Evolutionary conservation across 179 eudicot genomes (phyloP), one percentile per base, ranked within the genome.

Genomic region (Silene noctiflora): DNA sequence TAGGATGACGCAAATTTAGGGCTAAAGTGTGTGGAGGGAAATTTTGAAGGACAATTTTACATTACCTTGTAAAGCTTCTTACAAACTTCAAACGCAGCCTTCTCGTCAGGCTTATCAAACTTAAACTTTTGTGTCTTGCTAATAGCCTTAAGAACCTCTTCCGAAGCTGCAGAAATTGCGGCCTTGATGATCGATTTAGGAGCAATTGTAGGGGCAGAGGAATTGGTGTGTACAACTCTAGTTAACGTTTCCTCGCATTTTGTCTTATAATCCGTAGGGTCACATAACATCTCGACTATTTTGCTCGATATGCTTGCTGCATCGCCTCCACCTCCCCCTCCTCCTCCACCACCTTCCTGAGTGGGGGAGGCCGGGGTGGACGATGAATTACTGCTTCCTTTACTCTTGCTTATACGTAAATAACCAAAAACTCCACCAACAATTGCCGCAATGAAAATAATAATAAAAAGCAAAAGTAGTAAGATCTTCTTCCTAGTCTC

Each of bases 221-320:
- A 61, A 39, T 76, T 74, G 11, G 82, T 67, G 11, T 39, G 81
- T 39, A 87, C 80, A 0, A 81, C 89, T 31, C 85, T 83, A 1
- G 77, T 70, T 63, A 94, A 80, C 59, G 86, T 82, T 4, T 62
- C 79, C 77, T 83, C 84, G 59, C 98, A 94, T 56, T 88, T 77
- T 27, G 82, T 29, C 80, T 84, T 85, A 82, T 88, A 89, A 62
- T 89, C 97, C 0, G 96, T 89, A 16, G 86, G 71, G 0, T 81
- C 77, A 75, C 98, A 94, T 22, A 92, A 68, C 71, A 86, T 63
- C 25, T 85, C 64, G 1, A 91, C 76, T 3, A 83, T 84, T 74
- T 87, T 85, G 14, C 67, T 73, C 6, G 85, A 78, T 27, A 75
- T 69, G 61, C 63, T 27, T 13, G 42, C n/a, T 14, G 48, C 62